phyloP scores from a whole-genome alignment of 2,329 filamentous ascomycete genomes.

The Apiospora pterosperma region DNA sequence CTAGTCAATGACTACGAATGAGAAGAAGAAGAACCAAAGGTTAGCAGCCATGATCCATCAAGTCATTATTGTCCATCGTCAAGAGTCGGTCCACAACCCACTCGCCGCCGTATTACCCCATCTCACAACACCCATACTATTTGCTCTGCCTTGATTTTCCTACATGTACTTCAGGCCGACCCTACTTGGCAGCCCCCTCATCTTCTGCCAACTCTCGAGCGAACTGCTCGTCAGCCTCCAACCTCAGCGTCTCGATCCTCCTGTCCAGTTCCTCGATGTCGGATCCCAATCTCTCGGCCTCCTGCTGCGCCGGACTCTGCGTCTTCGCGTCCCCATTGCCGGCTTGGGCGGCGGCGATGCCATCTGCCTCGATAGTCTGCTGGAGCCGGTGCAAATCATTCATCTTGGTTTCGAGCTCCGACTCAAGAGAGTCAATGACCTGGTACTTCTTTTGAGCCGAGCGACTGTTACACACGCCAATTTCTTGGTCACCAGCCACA shows the following conservation, averaged over 20 bases:
- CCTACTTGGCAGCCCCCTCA: slow-evolving; percentile 12
- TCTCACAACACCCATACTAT: background rate
- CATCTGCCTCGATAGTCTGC: slow-evolving; percentile 9
- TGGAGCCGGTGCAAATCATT: slow-evolving; percentile 1
- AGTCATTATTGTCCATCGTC: background rate
- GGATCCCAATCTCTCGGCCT: slow-evolving; percentile 26
- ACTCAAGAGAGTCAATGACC: slow-evolving; percentile 29
- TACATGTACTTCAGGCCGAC: background rate
- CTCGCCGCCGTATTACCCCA: too few species aligned
- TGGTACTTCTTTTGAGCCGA: slow-evolving; percentile 33
- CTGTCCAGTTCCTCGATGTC: slow-evolving; percentile 23
- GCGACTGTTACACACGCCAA: slow-evolving; percentile 9
- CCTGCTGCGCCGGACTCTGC: slow-evolving; percentile 7
- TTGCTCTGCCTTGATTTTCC: background rate
- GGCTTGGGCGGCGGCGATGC: slow-evolving; percentile 7
- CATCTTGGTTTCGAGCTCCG: slow-evolving; percentile 30
- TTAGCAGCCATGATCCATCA: background rate
- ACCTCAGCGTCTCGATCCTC: slow-evolving; percentile 27
- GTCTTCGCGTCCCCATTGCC: slow-evolving; percentile 7
- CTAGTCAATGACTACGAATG: background rate
- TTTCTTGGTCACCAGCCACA: background rate
- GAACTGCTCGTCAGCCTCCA: slow-evolving; percentile 46
- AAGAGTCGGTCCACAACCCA: background rate
- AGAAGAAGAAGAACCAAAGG: background rate
- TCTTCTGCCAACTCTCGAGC: slow-evolving; percentile 38